A percentile compares a stretch with the other conserved stretches of the same genome.
These are phyloP conservation scores for Coemansia sp. DNA, from an alignment of 192 early-diverging fungal genomes.

Conservation along the genomic window DNA sequence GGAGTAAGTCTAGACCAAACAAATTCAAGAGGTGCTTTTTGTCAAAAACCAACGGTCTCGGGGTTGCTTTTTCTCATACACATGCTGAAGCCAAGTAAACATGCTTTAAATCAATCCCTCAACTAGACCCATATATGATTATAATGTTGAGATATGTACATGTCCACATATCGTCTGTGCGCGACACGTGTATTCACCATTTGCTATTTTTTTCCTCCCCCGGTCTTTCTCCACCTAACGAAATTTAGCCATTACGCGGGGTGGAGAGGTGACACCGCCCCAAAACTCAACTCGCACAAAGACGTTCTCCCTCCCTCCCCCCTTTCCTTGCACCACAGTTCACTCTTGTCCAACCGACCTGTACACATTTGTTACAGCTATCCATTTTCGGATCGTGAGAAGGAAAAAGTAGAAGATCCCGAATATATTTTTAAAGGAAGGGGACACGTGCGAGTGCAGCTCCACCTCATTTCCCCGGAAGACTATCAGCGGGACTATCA, in stretches of 20 bases:
- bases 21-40: too few species aligned
- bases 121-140: background rate
- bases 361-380: background rate
- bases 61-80: background rate
- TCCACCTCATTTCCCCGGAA: background rate
- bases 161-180: background rate
- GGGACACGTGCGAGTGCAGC: background rate
- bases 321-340: background rate
- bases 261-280: background rate
- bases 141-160: background rate
- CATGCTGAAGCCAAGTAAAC: background rate
- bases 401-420: background rate
- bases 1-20: background rate
- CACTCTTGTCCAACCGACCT: background rate
- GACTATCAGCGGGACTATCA: background rate
- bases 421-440: background rate
- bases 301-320: background rate
- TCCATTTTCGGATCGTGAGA: background rate
- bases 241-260: background rate
- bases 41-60: background rate
- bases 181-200: background rate
- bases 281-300: background rate
- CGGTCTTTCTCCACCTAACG: background rate
- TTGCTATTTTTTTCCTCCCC: background rate
- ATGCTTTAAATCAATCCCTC: background rate